phyloP scores from a whole-genome alignment of 345 rosid genomes.

The Brassica rapa region DNA sequence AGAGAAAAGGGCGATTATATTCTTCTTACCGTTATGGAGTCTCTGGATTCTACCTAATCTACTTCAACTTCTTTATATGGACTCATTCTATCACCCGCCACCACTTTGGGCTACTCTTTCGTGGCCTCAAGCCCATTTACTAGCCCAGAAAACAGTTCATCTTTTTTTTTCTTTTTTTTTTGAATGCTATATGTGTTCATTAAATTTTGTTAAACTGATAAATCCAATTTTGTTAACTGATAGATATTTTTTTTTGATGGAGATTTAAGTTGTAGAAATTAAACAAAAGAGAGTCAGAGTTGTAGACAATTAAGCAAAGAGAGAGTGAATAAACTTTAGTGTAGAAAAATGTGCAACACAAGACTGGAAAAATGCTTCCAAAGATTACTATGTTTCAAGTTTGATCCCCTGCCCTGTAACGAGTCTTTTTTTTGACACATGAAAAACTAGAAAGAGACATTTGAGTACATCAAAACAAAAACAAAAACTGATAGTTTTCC shows the following conservation, averaged over 20 bases:
- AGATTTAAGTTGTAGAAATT: background rate
- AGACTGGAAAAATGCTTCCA: background rate
- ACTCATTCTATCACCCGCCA: slow-evolving; percentile 32
- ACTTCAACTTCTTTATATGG: background rate
- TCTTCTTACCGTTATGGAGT: slow-evolving; percentile 33
- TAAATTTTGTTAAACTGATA: no score
- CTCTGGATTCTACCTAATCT: background rate
- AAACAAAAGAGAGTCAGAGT: background rate
- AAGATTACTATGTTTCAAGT: slow-evolving; percentile 16
- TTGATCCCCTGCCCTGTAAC: slow-evolving; percentile 16
- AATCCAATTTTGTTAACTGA: background rate
- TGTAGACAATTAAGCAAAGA: background rate
- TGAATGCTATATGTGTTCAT: no score
- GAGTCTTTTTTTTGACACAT: background rate
- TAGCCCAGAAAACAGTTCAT: background rate
- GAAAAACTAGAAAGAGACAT: slow-evolving; percentile 3
- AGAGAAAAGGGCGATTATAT: background rate
- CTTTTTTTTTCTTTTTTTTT: no score
- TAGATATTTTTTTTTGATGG: background rate
- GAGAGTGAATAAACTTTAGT: background rate
- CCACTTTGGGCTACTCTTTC: background rate
- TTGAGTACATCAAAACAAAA: background rate
- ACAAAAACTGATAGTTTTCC: background rate
- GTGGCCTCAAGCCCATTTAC: slow-evolving; percentile 12
- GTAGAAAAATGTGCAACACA: background rate